These are phyloP conservation scores for Plectosphaerella cucumerina DNA, from an alignment of 2,329 filamentous ascomycete species.

Conservation along the genomic window DNA sequence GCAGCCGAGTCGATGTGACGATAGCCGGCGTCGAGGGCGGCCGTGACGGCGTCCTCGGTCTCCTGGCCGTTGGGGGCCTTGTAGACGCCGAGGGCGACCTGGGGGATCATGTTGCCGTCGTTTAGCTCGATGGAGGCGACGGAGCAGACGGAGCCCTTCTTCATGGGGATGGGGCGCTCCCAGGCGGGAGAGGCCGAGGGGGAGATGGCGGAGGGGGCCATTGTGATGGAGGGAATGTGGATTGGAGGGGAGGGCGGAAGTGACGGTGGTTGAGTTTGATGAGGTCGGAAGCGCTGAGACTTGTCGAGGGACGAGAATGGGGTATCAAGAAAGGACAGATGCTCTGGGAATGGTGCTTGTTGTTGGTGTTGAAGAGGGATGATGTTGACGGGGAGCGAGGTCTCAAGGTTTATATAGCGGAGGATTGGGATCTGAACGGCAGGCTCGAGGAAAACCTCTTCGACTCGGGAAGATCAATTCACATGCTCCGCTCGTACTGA, in stretches of 20 bases:
- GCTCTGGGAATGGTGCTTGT: neutral
- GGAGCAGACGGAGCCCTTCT: slow-evolving; percentile 1
- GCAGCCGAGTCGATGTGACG: slow-evolving; percentile 47
- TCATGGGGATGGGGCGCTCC: slow-evolving; percentile 2
- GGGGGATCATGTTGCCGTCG: slow-evolving; percentile 29
- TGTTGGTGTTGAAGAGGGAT: neutral
- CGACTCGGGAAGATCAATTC: too few species aligned
- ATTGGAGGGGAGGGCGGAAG: too few species aligned
- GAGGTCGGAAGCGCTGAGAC: neutral
- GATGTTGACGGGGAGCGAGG: neutral
- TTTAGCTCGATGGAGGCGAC: slow-evolving; percentile 24
- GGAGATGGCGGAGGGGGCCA: slow-evolving; percentile 31
- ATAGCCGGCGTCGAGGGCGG: slow-evolving; percentile 43
- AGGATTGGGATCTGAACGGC: too few species aligned
- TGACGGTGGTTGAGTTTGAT: neutral
- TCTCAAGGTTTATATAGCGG: too few species aligned
- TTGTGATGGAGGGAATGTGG: slow-evolving; percentile 14
- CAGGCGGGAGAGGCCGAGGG: slow-evolving; percentile 23
- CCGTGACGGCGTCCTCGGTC: slow-evolving; percentile 25
- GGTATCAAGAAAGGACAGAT: neutral
- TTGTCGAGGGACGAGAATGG: neutral
- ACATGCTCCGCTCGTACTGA: too few species aligned
- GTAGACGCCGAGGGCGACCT: slow-evolving; percentile 44
- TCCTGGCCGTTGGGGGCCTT: slow-evolving; percentile 38
- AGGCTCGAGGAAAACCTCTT: too few species aligned